phyloP scores from a whole-genome alignment of 2,329 filamentous ascomycete species.

The Colletotrichum sidae region DNA sequence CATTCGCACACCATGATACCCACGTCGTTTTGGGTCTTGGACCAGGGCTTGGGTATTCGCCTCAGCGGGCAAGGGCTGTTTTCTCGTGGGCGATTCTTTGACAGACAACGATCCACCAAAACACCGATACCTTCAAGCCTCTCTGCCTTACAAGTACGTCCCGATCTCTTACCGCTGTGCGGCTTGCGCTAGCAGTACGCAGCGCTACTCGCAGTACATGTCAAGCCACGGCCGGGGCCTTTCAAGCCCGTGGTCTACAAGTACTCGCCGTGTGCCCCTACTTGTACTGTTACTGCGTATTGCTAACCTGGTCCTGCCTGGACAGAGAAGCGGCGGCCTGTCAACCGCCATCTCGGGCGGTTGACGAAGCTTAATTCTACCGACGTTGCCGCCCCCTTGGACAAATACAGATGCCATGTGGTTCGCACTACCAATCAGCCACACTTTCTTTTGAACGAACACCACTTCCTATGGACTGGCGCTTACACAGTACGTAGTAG shows the following conservation, averaged over 20 bases:
- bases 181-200: background rate
- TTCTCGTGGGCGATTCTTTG: constrained; percentile 25
- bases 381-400: no score
- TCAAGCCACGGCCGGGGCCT: constrained; percentile 19
- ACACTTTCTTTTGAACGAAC: constrained; percentile 23
- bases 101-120: constrained; percentile 36
- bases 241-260: constrained; percentile 9
- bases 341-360: constrained; percentile 15
- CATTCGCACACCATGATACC: no score
- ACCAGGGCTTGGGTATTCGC: constrained; percentile 11
- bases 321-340: constrained; percentile 1
- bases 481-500: background rate
- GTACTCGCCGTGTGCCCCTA: no score
- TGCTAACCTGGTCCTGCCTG: background rate
- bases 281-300: no score
- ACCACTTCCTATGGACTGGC: background rate
- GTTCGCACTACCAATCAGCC: constrained; percentile 6
- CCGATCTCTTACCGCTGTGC: background rate
- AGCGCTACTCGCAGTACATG: background rate
- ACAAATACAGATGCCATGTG: no score
- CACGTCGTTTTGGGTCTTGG: background rate
- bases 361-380: constrained; percentile 30
- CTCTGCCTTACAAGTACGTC: constrained; percentile 19
- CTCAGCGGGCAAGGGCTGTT: constrained; percentile 12
- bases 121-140: constrained; percentile 12